Evolutionary conservation across 129 eudicot genomes (phyloP), one percentile per base, ranked within the genome.

Genomic region (Tagetes erecta): DNA sequence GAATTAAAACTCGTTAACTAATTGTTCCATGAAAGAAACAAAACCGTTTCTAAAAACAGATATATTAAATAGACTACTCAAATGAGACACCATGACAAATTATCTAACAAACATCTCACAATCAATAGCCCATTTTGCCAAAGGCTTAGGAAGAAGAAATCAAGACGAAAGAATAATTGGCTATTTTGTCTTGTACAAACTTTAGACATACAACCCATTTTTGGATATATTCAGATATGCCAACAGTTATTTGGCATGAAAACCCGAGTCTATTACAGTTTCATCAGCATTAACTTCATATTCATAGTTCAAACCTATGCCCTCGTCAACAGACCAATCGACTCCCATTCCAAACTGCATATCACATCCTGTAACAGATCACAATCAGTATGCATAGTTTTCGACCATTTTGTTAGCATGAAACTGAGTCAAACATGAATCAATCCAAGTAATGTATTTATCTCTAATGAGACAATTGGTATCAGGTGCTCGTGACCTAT

Each of bases 341-440:
- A 90, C 75, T 94, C 98, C 98, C 98, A 94, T 74, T 94, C 98
- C 89, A 88, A 80, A 84, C 97, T 76, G 73, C 98, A 94, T 38
- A 94, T 78, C 51, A 94, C 82, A 64, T 94, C 96, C 98, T 93
- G 96, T 40, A 76, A 42, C 49, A 73, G 47, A 64, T 44, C 27
- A 6, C 5, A 51, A 57, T 80, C 38, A 49, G 45, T 63, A 71
- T 37, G 40, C 8, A 35, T 6, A 45, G 11, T 36, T 5, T 41
- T 27, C 11, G 27, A 42, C 0, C 37, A 38, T 13, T 4, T n/a
- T 13, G 27, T 27, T 10, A 3, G 9, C 52, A 8, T 8, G 38
- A 66, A 66, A 20, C 68, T 12, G 39, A 37, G 27, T 20, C 27
- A 20, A 20, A 20, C 27, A 38, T 13, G 49, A 6, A 38, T 62